These are phyloP conservation scores for Trypanosoma melophagium DNA, from an alignment of 208 protist species.

Conservation along the genomic window DNA sequence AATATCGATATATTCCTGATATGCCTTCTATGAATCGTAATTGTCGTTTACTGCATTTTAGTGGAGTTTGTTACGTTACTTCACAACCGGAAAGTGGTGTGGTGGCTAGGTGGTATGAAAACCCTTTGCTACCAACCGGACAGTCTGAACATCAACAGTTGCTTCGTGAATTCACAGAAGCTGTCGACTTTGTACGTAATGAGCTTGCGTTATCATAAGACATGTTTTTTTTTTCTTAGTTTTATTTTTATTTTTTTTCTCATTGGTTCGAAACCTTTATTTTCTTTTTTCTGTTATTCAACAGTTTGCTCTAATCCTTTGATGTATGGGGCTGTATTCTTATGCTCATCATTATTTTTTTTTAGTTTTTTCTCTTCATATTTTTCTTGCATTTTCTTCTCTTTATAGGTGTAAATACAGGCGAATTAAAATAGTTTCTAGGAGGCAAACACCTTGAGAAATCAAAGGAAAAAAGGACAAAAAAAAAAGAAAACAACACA, in stretches of 20 bases:
- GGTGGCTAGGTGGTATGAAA: slow-evolving; percentile 79
- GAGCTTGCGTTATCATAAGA: slow-evolving; percentile 4
- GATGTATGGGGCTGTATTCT: too few relatives aligned
- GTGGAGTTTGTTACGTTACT: slow-evolving; percentile 68
- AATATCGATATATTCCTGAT: slow-evolving; percentile 67
- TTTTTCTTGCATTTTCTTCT: neutral
- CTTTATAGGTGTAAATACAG: too few relatives aligned
- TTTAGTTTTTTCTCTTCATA: neutral
- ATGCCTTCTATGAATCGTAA: slow-evolving; percentile 54
- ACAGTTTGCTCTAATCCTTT: too few relatives aligned
- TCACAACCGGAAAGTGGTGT: slow-evolving; percentile 13
- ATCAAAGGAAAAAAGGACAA: too few relatives aligned
- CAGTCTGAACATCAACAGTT: slow-evolving; percentile 56
- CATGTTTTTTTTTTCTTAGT: neutral
- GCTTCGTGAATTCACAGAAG: slow-evolving; percentile 45
- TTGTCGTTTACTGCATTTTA: slow-evolving; percentile 69
- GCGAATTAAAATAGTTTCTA: too few relatives aligned
- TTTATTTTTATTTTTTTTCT: neutral
- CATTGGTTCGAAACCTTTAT: neutral
- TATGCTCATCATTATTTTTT: neutral
- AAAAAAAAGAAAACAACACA: too few relatives aligned
- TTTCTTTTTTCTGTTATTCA: too few relatives aligned
- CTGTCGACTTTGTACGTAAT: slow-evolving; percentile 21
- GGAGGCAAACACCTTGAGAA: neutral
- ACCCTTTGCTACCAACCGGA: slow-evolving; percentile 52